Base-by-base conservation (phyloP, 139 green algal species). In the Chlamydomonas asymmetrica region DNA sequence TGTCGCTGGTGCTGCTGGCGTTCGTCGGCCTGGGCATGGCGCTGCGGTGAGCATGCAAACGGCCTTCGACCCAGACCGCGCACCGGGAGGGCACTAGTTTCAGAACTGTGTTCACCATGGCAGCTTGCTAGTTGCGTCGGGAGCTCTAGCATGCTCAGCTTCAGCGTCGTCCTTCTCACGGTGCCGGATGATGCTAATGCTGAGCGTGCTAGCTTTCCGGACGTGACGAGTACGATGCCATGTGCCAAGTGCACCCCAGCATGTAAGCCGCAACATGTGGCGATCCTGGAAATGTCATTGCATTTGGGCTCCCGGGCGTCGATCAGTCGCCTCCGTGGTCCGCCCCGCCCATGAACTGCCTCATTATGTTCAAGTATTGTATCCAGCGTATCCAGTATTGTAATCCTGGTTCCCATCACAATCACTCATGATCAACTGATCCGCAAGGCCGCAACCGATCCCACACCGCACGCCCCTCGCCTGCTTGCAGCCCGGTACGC, bases 21-120 rank as follows among this genome's bases (percentile, higher is more conserved):
- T 38, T 81, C 6, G 59, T 92, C 27, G 79, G 64, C 1, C 27
- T 71, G 35, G 88, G 82, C 69, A 91, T 92, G 87, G 63, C 38
- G n/a, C 34, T 52, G 1, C 37, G 48, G 54, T 69, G 48, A 25
- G 64, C 37, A 38, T 43, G 25, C 34, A 37, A 29, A 25, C 35
- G 20, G 38, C 22, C 20, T 22, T 38, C 35, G n/a, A n/a, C n/a
- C n/a, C n/a, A n/a, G n/a, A n/a, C n/a, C n/a, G n/a, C n/a, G n/a
- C n/a, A n/a, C 63, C 34, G 63, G 8, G 38, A 7, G 27, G 22
- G 39, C 40, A 37, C 7, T 29, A 59, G 27, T 7, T 40, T 59
- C 20, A 27, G 25, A 2, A 59, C 20, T 41, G 25, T 23, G 18
- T 62, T n/a, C 27, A 29, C 41, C 2, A 38, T 10, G 40, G 20